Evolutionary conservation across 176 grass and related monocot species (phyloP), one percentile per base, ranked within the genome.

Genomic region (Canna indica): DNA sequence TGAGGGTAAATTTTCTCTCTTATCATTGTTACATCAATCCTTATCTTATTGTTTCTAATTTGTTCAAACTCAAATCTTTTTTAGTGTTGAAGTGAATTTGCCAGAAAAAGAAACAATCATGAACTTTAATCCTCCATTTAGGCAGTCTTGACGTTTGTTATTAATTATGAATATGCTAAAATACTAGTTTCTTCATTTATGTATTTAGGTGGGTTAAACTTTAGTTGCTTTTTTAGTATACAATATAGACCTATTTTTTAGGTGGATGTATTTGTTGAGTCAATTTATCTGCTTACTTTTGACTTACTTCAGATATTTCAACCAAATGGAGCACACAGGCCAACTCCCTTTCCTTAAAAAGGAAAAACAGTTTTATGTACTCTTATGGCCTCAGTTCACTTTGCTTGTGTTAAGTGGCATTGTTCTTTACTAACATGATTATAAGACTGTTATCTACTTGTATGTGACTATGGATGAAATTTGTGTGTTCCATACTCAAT

Each of bases 1-100:
- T 52, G 93, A 97, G 89, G 93, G 93, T 96, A 80, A 72, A 70
- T 61, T 47, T 30, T 17, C 30, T 47, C 16, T 70, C 14, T 16
- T 30, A 5, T 70, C 38, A 18, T 34, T 36, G 48, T 12, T 36
- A 64, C 17, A 36, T 64, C 61, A 64, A 13, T 44, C 4, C 33
- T 31, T 4, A 22, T 36, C 8, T 15, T 65, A 22, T n/a, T 36
- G 17, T n/a, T 38, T 35, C 32, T 65, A 64, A 22, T 12, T 36
- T 14, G 32, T 65, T n/a, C 33, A n/a, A 65, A 17, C 27, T 22
- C 6, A 35, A 5, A 7, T 30, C 33, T 65, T 36, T 36, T 1
- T 65, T 18, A 12, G 14, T 36, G 17, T n/a, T 65, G 32, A 36
- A 65, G 9, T 36, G n/a, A 36, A 22, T 36, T 20, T 64, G 32